Evolutionary conservation across 192 early-diverging fungal species (phyloP).

Genomic region (Funneliformis mosseae): DNA sequence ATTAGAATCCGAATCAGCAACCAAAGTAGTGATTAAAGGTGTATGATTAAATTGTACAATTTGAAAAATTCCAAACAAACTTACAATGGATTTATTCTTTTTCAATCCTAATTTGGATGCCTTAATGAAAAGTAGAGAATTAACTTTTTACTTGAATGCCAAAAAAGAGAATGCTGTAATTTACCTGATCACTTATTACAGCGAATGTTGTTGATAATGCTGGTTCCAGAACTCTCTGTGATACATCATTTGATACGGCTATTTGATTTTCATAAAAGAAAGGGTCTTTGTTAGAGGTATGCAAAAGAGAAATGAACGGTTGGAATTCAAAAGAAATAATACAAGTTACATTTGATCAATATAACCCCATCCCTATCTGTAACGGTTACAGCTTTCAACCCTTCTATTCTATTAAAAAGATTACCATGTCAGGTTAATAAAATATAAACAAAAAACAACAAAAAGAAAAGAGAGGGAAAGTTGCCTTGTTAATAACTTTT

Average conservation of each 20-base stretch:
- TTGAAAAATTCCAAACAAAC: conserved; percentile 58
- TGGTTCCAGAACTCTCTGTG: conserved; percentile 51
- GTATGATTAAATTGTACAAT: conserved; percentile 63
- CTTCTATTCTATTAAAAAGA: conserved; percentile 5
- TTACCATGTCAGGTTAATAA: background rate
- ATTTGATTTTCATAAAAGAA: background rate
- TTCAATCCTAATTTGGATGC: conserved; percentile 65
- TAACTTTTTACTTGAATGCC: background rate
- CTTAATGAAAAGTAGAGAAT: conserved; percentile 33
- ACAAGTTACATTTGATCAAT: conserved; percentile 51
- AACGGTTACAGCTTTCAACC: conserved; percentile 41
- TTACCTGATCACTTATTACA: conserved; percentile 63
- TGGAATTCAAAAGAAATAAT: background rate
- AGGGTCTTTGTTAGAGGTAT: background rate
- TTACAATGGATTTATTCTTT: conserved; percentile 61
- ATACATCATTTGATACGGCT: conserved; percentile 41
- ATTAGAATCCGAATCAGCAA: conserved; percentile 56
- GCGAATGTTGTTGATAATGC: conserved; percentile 62
- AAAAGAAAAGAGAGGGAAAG: background rate
- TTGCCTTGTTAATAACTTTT: conserved; percentile 25
- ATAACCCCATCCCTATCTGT: conserved; percentile 67
- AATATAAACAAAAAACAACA: conserved; percentile 26
- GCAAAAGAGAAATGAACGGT: background rate
- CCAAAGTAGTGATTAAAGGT: conserved; percentile 62
- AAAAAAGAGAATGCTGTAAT: conserved; percentile 43